These are phyloP conservation scores for Colletotrichum higginsianum DNA, from an alignment of 2,329 filamentous ascomycete genomes.

Conservation along the genomic window DNA sequence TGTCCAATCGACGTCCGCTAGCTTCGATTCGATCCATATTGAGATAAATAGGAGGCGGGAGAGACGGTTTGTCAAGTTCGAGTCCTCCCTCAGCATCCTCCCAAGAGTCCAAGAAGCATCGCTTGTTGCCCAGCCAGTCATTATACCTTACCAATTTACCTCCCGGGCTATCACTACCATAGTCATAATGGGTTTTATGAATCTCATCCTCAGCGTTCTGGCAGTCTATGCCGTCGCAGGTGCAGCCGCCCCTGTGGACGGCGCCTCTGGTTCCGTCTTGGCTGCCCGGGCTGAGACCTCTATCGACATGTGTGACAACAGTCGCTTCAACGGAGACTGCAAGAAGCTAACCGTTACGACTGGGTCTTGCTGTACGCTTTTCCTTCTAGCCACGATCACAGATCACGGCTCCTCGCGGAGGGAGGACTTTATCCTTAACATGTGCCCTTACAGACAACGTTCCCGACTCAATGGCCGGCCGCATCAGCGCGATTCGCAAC, in stretches of 20 bases:
- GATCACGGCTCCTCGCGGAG: too few species aligned
- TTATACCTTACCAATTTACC: too few species aligned
- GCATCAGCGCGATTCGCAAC: slow-evolving; percentile 13
- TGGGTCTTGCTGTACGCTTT: background rate
- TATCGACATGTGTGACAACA: slow-evolving; percentile 7
- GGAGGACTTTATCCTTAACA: background rate
- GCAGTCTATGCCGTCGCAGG: background rate
- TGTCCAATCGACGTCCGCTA: too few species aligned
- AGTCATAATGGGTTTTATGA: background rate
- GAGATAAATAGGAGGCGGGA: background rate
- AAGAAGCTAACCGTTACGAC: background rate
- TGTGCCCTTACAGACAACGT: background rate
- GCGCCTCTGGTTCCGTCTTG: background rate
- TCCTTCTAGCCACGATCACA: background rate
- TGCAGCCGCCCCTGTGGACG: background rate
- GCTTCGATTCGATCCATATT: background rate
- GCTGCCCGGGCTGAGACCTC: background rate
- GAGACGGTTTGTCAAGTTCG: too few species aligned
- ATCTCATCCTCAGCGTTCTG: background rate
- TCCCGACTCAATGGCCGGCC: background rate
- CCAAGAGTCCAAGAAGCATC: too few species aligned
- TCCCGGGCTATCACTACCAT: background rate
- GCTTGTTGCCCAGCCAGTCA: too few species aligned
- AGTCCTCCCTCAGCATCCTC: background rate
- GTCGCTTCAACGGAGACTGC: background rate